Evolutionary conservation across 73 alveolate species (phyloP).

Genomic region (Effrenium voratum): DNA sequence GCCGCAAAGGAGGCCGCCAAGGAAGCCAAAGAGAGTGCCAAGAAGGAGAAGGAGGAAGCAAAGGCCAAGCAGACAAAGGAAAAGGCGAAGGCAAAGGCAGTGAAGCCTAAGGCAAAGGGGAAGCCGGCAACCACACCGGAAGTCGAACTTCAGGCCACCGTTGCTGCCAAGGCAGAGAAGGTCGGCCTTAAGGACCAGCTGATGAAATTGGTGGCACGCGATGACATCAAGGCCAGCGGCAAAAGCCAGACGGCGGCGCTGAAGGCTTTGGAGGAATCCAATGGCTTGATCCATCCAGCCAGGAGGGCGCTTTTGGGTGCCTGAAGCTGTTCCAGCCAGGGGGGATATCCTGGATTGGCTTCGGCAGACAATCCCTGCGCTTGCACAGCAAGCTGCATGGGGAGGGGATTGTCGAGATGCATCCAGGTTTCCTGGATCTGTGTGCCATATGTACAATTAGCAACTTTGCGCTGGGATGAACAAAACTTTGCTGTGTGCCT

Average conservation of each 20-base stretch:
- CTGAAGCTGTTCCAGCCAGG: too few species aligned
- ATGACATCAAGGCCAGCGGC: constrained; percentile 2
- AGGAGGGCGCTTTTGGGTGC: constrained; percentile 12
- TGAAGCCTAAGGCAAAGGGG: background rate
- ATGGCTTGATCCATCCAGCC: background rate
- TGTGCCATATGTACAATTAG: too few species aligned
- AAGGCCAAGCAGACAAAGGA: background rate
- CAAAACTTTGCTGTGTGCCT: too few species aligned
- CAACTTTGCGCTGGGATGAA: too few species aligned
- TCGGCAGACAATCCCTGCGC: too few species aligned
- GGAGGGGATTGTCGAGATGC: too few species aligned
- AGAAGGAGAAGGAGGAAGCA: background rate
- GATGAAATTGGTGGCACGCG: background rate
- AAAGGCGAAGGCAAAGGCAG: background rate
- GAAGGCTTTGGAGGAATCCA: background rate
- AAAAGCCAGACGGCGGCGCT: background rate
- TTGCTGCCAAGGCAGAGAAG: constrained; percentile 6
- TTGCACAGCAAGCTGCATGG: too few species aligned
- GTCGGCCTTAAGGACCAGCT: background rate
- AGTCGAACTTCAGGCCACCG: constrained; percentile 2
- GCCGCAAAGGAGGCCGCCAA: background rate
- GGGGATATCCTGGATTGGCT: too few species aligned
- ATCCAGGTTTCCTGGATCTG: too few species aligned
- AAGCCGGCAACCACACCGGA: background rate
- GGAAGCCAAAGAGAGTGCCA: background rate